Evolutionary conservation across 805 yeast genomes (phyloP).

Genomic region (Candida morakotiae): DNA sequence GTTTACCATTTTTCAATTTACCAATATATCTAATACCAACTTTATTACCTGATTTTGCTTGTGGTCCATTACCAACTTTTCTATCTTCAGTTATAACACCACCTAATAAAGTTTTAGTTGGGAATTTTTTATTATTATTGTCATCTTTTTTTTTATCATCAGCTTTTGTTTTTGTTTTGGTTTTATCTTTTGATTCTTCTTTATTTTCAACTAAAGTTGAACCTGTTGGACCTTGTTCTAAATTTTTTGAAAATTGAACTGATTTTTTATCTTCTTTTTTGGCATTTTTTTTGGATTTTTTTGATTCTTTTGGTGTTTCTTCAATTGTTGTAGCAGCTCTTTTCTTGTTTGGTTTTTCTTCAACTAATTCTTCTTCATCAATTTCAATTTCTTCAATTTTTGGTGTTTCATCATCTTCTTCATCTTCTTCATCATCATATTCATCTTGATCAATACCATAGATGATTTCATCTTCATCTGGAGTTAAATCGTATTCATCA

Average conservation of each 20-base stretch:
- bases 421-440: conserved; percentile 58
- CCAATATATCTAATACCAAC: conserved; percentile 98
- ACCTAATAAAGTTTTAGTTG: conserved; percentile 81
- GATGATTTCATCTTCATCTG: conserved; percentile 69
- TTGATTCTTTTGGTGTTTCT: conserved; percentile 23
- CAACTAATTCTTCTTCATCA: conserved; percentile 64
- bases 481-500: conserved; percentile 58
- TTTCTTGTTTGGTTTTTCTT: conserved; percentile 42
- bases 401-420: conserved; percentile 34
- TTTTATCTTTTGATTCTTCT: conserved; percentile 20
- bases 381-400: conserved; percentile 59
- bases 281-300: conserved; percentile 25
- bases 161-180: conserved; percentile 21
- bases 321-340: conserved; percentile 27
- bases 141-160: conserved; percentile 19
- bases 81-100: conserved; percentile 94
- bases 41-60: conserved; percentile 82
- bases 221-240: conserved; percentile 92
- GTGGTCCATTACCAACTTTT: conserved; percentile 80
- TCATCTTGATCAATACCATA: conserved; percentile 52
- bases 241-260: conserved; percentile 83
- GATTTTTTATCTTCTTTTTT: conserved; percentile 56
- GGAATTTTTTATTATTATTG: conserved; percentile 41
- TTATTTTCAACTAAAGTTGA: conserved; percentile 27
- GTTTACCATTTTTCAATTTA: conserved; percentile 93